These are phyloP conservation scores for Bipolaris oryzae DNA, from an alignment of 2,329 filamentous ascomycete genomes.

Conservation along the genomic window DNA sequence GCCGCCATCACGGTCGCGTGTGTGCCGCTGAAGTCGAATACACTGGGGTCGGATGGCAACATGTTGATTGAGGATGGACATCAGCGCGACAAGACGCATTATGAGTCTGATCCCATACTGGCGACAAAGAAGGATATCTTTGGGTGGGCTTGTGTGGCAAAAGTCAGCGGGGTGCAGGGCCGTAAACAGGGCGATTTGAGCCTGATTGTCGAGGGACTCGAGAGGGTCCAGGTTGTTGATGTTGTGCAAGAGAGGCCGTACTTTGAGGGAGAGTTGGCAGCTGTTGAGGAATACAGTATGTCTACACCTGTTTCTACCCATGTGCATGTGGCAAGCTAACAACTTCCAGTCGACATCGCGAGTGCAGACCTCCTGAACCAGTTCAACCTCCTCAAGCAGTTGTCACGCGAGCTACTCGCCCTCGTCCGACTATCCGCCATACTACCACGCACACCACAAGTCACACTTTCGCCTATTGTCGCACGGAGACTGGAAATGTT, in stretches of 20 bases:
- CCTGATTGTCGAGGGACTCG: slow-evolving; percentile 83
- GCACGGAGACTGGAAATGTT: slow-evolving; percentile 85
- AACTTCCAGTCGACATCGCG: slow-evolving; percentile 36
- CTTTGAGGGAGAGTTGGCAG: slow-evolving; percentile 79
- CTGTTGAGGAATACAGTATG: slow-evolving; percentile 72
- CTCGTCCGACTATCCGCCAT: slow-evolving; percentile 84
- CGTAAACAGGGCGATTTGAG: slow-evolving; percentile 67
- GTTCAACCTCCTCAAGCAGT: slow-evolving; percentile 80
- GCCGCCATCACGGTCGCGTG: slow-evolving; percentile 81
- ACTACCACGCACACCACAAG: slow-evolving; percentile 70
- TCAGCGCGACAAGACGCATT: slow-evolving; percentile 42
- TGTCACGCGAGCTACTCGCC: slow-evolving; percentile 84
- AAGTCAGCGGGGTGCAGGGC: slow-evolving; percentile 57
- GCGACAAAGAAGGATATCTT: slow-evolving; percentile 70
- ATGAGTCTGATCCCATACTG: slow-evolving; percentile 59
- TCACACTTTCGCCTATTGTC: slow-evolving; percentile 79
- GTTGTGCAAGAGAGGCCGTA: slow-evolving; percentile 79
- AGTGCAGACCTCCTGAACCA: slow-evolving; percentile 66
- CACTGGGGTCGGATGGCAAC: slow-evolving; percentile 74
- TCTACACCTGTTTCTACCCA: not conserved
- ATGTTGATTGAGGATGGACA: slow-evolving; percentile 71
- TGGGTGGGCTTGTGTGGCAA: slow-evolving; percentile 74
- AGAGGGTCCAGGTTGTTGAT: slow-evolving; percentile 76
- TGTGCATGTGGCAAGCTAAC: slow-evolving; percentile 11
- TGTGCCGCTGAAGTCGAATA: slow-evolving; percentile 79